These are phyloP conservation scores for Ophiostoma australiae DNA, from an alignment of 2,329 filamentous ascomycete genomes.

Conservation along the genomic window DNA sequence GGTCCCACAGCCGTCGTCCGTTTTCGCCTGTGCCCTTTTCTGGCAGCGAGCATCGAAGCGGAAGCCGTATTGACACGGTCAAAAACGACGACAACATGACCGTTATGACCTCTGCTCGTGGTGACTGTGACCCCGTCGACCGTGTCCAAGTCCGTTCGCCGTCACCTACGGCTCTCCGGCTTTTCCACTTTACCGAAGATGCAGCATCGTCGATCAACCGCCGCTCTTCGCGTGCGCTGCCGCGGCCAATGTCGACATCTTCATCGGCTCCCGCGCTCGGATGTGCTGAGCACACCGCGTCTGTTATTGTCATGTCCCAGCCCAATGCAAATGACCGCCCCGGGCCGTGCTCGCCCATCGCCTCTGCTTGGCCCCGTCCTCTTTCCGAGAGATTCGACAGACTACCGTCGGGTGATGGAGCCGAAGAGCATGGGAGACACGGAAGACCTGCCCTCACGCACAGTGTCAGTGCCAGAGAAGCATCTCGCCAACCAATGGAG, in stretches of 20 bases:
- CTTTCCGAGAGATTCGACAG: not conserved
- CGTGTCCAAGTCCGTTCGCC: constrained; percentile 15
- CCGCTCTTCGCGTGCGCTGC: not conserved
- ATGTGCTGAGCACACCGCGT: not conserved
- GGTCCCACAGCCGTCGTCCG: constrained; percentile 17
- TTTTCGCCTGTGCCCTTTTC: constrained; percentile 16
- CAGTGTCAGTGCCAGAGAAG: not conserved
- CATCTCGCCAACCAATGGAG: not conserved
- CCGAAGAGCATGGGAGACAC: not conserved
- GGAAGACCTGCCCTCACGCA: not conserved
- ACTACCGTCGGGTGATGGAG: not conserved
- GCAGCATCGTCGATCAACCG: not conserved
- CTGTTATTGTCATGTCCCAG: not conserved
- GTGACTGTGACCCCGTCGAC: not conserved
- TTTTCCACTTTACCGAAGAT: constrained; percentile 21
- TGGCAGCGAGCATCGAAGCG: not conserved
- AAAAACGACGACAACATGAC: not conserved
- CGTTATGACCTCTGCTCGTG: constrained; percentile 2
- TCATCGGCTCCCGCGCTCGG: constrained; percentile 25
- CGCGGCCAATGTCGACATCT: constrained; percentile 26
- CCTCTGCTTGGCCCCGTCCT: constrained; percentile 19
- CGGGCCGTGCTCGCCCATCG: constrained; percentile 12
- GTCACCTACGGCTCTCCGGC: constrained; percentile 15
- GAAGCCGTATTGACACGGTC: not conserved
- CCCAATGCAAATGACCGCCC: not conserved